phyloP scores from a whole-genome alignment of 2,329 filamentous ascomycete species.

The Ophiostoma sp. region DNA sequence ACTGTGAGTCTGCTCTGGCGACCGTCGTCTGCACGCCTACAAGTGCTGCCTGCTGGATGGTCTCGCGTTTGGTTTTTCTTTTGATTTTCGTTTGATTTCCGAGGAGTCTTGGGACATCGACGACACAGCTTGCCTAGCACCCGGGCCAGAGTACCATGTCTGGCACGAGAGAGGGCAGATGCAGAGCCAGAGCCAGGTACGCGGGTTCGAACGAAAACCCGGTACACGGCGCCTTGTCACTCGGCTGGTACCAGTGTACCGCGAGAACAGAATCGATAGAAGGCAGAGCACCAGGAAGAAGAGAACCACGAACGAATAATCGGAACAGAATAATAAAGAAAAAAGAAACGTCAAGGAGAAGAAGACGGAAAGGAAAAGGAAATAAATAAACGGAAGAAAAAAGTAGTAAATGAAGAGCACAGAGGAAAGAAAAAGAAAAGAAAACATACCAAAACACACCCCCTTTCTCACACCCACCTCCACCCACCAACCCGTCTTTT shows the following conservation, averaged over 20 bases:
- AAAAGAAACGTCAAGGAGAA: background rate
- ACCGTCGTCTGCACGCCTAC: too few relatives aligned
- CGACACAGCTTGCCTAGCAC: background rate
- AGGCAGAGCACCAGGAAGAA: background rate
- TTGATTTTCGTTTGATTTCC: background rate
- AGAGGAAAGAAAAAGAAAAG: slow-evolving; percentile 5
- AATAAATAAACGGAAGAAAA: background rate
- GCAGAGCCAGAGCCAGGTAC: background rate
- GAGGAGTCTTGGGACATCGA: too few relatives aligned
- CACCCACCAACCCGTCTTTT: background rate
- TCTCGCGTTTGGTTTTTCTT: background rate
- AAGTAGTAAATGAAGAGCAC: background rate
- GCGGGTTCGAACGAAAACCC: background rate
- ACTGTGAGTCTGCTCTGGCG: background rate
- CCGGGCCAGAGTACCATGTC: background rate
- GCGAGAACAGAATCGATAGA: background rate
- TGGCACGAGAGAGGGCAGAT: background rate
- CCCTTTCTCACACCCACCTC: slow-evolving; percentile 10
- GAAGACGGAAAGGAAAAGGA: background rate
- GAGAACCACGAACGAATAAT: background rate
- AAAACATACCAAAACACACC: slow-evolving; percentile 5
- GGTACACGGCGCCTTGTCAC: background rate
- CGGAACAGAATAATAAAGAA: background rate
- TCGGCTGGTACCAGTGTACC: too few relatives aligned
- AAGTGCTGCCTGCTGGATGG: background rate